Percentiles rank a stretch among this genome's conserved stretches.
phyloP scores from a whole-genome alignment of 2,329 filamentous ascomycete genomes.

The Clonostachys solani region DNA sequence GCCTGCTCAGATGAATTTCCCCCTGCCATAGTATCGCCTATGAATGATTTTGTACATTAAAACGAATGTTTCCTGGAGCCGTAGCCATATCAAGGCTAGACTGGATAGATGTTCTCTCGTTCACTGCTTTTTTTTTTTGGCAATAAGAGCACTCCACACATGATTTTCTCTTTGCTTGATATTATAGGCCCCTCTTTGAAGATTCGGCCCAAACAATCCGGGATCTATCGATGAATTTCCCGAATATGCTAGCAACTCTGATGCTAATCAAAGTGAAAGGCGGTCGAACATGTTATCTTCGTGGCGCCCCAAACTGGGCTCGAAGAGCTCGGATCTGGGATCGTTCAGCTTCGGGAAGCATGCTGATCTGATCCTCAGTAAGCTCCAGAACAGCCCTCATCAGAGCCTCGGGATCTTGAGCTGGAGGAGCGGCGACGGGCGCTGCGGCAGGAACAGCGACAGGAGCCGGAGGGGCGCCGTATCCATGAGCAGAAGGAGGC shows the following conservation, averaged over 20 bases:
- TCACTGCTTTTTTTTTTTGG: too few relatives aligned
- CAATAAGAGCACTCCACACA: neutral
- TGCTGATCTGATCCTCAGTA: conserved; percentile 75
- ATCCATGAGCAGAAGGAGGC: conserved; percentile 33
- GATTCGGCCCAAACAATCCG: neutral
- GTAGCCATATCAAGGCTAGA: too few relatives aligned
- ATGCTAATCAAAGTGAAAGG: neutral
- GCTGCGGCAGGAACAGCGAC: conserved; percentile 27
- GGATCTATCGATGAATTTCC: neutral
- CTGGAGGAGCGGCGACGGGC: conserved; percentile 23
- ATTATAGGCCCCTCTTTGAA: neutral
- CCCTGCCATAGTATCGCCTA: too few relatives aligned
- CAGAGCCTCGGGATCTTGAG: conserved; percentile 63
- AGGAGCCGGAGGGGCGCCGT: conserved; percentile 21
- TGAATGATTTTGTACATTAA: too few relatives aligned
- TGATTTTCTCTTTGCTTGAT: neutral
- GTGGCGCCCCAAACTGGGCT: conserved; percentile 50
- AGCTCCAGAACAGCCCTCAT: conserved; percentile 79
- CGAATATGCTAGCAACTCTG: conserved; percentile 1
- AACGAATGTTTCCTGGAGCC: too few relatives aligned
- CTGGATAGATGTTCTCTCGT: too few relatives aligned
- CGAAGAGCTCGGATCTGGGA: conserved; percentile 77
- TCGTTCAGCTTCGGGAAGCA: conserved; percentile 69
- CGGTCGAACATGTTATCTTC: conserved; percentile 15
- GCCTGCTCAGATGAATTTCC: too few relatives aligned